Base-by-base conservation (phyloP, 2,329 filamentous ascomycete genomes). In the Colletotrichum sp. region DNA sequence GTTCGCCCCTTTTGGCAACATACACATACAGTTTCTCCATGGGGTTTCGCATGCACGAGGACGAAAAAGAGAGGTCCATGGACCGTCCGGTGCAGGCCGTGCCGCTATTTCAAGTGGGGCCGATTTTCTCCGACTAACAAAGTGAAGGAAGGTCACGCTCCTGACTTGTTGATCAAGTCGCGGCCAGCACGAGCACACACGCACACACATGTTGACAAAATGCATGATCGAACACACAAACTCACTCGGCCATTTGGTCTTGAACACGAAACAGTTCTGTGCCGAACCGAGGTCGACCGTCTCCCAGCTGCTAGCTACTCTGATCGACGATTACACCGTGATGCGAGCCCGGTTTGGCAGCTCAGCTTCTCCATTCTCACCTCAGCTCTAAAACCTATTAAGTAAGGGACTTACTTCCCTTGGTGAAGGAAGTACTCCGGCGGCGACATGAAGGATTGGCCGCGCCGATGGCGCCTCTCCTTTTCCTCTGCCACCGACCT, bases 71-170 rank as follows among this genome's bases (percentile, higher is more conserved):
- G 57, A 39, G 64, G 26, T 6, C n/a, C 44, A 59, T n/a, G 10
- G 36, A 26, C 49, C 24, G 69, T 49, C 70, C 73, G 32, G 69
- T 62, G 30, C n/a, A 55, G n/a, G 55, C 68, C 72, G 62, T 30
- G 28, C 21, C 12, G 36, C 24, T 26, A n/a, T 34, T 16, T 13
- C 44, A 10, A 52, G 64, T 55, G 73, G 73, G 64, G 73, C 73
- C 64, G 73, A 65, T 18, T 76, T 69, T 52, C 57, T 69, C 70
- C 70, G 70, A 76, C 32, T 16, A 18, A 66, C 57, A 49, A 28
- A 49, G 24, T 34, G 16, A 28, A 57, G 8, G 34, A 44, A 18
- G 39, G 28, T 30, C 36, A 30, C 36, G 21, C 24, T 57, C 26
- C 63, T 68, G 55, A 63, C 59, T 68, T 52, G 44, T 52, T 64